Conservation (phyloP, 108 stramenopile genomes). For the Pseudonitzschia pungens region DNA sequence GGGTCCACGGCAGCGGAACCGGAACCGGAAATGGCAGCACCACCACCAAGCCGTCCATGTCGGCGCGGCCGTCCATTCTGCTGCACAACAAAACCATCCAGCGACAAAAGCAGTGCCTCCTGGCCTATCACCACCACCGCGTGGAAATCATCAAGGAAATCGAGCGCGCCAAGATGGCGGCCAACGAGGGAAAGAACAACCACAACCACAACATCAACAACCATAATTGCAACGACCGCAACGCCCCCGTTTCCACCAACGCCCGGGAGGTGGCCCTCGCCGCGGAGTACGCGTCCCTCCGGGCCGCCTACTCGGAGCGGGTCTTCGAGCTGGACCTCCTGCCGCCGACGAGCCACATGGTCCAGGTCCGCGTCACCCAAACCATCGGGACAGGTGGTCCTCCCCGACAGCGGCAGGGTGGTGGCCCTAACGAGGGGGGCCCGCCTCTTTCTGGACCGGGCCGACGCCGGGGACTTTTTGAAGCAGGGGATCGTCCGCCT, state of each 20-base stretch:
- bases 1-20: conserved; percentile 26
- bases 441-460: conserved; percentile 80
- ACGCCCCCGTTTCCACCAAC: conserved; percentile 15
- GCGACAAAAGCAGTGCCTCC: conserved; percentile 91
- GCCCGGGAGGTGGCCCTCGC: conserved; percentile 36
- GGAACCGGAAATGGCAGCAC: conserved; percentile 2
- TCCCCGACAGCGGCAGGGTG: conserved; percentile 66
- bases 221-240: neutral
- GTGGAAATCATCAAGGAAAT: conserved; percentile 50
- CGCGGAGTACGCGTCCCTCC: conserved; percentile 27
- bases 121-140: conserved; percentile 87
- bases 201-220: too few relatives aligned
- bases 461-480: conserved; percentile 87
- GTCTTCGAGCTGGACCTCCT: conserved; percentile 55
- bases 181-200: neutral
- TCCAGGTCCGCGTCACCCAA: conserved; percentile 67
- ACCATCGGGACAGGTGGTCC: conserved; percentile 69
- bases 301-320: conserved; percentile 16
- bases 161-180: conserved; percentile 2
- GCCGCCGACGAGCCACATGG: conserved; percentile 51
- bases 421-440: conserved; percentile 81
- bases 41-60: conserved; percentile 39
- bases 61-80: conserved; percentile 69
- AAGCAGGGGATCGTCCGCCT: conserved; percentile 82
- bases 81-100: conserved; percentile 85